Conservation (phyloP, 495 filamentous ascomycete species). For the Neurospora sp. region DNA sequence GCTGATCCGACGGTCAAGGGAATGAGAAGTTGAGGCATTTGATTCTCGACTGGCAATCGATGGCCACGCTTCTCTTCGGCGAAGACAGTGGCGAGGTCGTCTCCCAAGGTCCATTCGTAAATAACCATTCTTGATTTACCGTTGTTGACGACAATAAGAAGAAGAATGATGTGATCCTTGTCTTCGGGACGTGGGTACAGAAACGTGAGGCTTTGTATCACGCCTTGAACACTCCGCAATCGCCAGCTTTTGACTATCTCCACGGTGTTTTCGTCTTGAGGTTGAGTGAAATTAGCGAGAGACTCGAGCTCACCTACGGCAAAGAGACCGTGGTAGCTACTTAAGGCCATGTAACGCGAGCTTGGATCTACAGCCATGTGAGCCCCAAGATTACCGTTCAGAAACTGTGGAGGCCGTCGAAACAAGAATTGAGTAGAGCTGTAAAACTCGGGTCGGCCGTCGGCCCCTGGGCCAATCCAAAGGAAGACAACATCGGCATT, state of each 20-base stretch:
- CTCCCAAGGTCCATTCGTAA: constrained; percentile 62
- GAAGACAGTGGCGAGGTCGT: constrained; percentile 23
- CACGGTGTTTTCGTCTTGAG: constrained; percentile 27
- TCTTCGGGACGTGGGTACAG: constrained; percentile 60
- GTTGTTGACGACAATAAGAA: constrained; percentile 56
- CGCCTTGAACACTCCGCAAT: constrained; percentile 53
- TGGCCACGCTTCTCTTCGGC: constrained; percentile 35
- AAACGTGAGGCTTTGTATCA: constrained; percentile 81
- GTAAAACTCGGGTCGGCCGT: constrained; percentile 46
- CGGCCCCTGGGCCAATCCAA: constrained; percentile 39
- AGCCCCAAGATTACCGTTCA: constrained; percentile 45
- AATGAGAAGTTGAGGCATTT: constrained; percentile 56
- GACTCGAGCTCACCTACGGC: constrained; percentile 52
- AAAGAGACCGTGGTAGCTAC: constrained; percentile 33
- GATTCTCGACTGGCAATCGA: constrained; percentile 47
- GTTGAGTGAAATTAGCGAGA: constrained; percentile 33
- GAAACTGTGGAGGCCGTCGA: constrained; percentile 42
- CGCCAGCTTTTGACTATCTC: constrained; percentile 40
- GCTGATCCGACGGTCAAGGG: constrained; percentile 55
- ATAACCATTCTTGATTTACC: constrained; percentile 52
- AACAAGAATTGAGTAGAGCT: constrained; percentile 30
- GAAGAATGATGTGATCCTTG: constrained; percentile 58
- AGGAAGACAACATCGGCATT: constrained; percentile 62
- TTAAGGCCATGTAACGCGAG: constrained; percentile 38
- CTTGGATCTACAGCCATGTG: constrained; percentile 76